Percentiles rank a stretch among this genome's conserved stretches.
phyloP scores from a whole-genome alignment of 2,329 filamentous ascomycete species.

The Pestalotiopsis sp. region DNA sequence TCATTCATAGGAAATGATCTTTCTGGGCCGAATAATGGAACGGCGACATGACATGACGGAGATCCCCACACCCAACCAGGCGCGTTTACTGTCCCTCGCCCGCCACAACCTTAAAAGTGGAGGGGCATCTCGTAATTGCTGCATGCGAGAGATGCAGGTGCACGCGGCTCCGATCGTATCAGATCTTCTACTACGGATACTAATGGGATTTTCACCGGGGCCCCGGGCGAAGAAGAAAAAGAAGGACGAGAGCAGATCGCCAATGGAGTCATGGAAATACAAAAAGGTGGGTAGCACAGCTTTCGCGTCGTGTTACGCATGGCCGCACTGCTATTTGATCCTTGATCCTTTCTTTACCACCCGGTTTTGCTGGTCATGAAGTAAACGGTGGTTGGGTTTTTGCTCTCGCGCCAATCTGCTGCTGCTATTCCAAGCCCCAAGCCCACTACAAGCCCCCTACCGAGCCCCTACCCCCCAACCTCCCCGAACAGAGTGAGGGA shows the following conservation, averaged over 20 bases:
- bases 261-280: neutral
- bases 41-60: neutral
- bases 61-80: neutral
- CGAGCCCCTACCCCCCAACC: neutral
- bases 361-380: neutral
- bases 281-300: neutral
- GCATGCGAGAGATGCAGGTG: neutral
- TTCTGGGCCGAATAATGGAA: neutral
- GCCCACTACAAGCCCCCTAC: neutral
- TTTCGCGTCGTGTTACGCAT: neutral
- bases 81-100: neutral
- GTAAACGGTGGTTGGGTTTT: neutral
- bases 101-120: neutral
- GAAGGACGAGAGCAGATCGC: neutral
- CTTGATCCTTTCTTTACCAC: neutral
- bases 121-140: neutral
- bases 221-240: neutral
- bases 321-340: neutral
- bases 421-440: too few species aligned
- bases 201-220: neutral
- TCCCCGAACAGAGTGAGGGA: neutral
- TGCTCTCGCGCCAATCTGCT: neutral
- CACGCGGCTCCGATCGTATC: neutral
- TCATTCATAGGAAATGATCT: neutral
- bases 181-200: neutral